These are phyloP conservation scores for Hemisphaericaspora subhashii DNA, from an alignment of 1,139 yeast genomes.

Conservation along the genomic window DNA sequence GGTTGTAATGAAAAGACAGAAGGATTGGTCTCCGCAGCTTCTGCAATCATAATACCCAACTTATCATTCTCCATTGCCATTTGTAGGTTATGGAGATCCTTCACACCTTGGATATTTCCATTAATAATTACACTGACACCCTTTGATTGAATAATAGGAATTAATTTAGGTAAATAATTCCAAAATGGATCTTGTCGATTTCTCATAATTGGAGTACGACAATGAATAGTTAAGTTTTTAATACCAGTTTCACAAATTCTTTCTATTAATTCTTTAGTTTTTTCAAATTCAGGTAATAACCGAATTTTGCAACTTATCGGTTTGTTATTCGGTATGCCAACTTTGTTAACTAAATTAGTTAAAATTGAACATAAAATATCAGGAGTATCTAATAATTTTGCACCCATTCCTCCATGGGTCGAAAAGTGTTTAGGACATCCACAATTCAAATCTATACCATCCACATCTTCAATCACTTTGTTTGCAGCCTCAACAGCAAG, in stretches of 20 bases:
- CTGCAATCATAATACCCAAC: constrained; percentile 91
- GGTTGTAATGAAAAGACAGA: constrained; percentile 62
- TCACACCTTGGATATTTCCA: constrained; percentile 64
- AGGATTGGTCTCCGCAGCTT: constrained; percentile 84
- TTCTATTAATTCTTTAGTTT: constrained; percentile 62
- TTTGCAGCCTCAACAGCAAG: constrained; percentile 87
- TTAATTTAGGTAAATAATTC: constrained; percentile 61
- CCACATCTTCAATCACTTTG: constrained; percentile 79
- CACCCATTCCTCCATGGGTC: constrained; percentile 95
- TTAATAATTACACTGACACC: constrained; percentile 76
- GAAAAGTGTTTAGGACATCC: constrained; percentile 95
- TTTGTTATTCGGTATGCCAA: constrained; percentile 73
- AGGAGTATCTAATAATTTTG: constrained; percentile 82
- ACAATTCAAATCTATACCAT: constrained; percentile 89
- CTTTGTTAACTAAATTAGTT: constrained; percentile 64
- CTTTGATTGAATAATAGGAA: constrained; percentile 58
- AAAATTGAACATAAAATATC: constrained; percentile 72
- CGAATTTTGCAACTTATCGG: constrained; percentile 92
- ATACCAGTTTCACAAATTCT: constrained; percentile 80
- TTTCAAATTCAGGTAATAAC: constrained; percentile 55
- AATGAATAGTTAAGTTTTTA: constrained; percentile 80
- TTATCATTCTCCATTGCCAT: constrained; percentile 48
- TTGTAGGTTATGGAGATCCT: constrained; percentile 58
- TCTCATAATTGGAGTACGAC: constrained; percentile 87
- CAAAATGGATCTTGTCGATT: constrained; percentile 81